Evolutionary conservation across 164 flowering plant genomes (phyloP).

Genomic region (Dillenia turbinata): DNA sequence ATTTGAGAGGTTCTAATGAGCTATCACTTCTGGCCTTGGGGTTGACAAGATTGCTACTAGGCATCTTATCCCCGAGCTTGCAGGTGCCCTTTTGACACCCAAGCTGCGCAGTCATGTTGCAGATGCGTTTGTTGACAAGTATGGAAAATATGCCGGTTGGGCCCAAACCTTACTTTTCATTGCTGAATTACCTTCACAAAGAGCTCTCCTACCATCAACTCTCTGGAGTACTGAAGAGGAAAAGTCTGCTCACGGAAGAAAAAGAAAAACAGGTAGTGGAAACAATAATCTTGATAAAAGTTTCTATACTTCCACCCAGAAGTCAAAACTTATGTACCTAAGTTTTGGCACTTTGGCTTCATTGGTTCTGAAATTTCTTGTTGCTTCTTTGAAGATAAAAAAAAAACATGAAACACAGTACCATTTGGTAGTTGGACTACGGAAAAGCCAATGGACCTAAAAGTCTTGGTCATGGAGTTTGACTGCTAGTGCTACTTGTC

Average conservation of each 20-base stretch:
- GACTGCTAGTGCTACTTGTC: too few relatives aligned
- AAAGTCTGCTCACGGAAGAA: conserved; percentile 17
- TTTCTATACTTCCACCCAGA: background rate
- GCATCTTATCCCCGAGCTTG: conserved; percentile 83
- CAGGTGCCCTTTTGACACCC: conserved; percentile 66
- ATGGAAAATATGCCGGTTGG: conserved; percentile 98
- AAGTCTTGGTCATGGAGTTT: too few relatives aligned
- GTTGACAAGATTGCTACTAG: conserved; percentile 69
- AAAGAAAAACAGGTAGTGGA: conserved; percentile 11
- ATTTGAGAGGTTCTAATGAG: conserved; percentile 15
- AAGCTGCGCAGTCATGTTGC: conserved; percentile 72
- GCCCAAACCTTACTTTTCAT: conserved; percentile 93
- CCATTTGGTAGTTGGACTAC: too few relatives aligned
- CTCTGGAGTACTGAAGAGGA: conserved; percentile 17
- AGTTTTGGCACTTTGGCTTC: too few relatives aligned
- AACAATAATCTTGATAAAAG: conserved; percentile 1
- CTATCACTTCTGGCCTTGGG: conserved; percentile 13
- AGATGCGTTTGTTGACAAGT: conserved; percentile 87
- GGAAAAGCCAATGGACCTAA: too few relatives aligned
- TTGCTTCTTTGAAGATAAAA: too few relatives aligned
- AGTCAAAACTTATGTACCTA: too few relatives aligned
- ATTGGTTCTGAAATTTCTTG: too few relatives aligned
- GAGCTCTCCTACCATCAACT: conserved; percentile 43
- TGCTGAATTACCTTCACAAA: conserved; percentile 84
- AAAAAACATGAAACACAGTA: too few relatives aligned